These are phyloP conservation scores for Fagus sylvatica DNA, from an alignment of 306 rosid species.

Conservation along the genomic window DNA sequence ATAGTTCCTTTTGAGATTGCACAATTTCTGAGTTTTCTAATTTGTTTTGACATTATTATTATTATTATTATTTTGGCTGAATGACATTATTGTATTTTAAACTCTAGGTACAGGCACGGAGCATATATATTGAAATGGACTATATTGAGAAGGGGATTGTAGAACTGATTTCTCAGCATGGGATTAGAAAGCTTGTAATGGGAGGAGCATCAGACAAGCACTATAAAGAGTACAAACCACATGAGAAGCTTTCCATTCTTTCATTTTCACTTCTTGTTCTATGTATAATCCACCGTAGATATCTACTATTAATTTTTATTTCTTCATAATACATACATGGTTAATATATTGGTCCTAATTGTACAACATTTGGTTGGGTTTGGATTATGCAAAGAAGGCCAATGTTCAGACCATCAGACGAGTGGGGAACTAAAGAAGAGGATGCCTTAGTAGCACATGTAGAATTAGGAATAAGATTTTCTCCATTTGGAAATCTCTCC, in stretches of 20 bases:
- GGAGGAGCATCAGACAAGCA: background rate
- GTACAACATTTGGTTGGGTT: too few species aligned
- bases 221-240: slow-evolving; percentile 11
- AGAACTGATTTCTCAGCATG: background rate
- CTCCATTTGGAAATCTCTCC: too few species aligned
- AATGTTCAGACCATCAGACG: too few species aligned
- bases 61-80: background rate
- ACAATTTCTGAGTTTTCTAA: background rate
- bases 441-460: too few species aligned
- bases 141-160: background rate
- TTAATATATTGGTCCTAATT: too few species aligned
- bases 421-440: too few species aligned
- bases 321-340: background rate
- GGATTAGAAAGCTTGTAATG: background rate
- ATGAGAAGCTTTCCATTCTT: background rate
- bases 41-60: background rate
- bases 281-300: background rate
- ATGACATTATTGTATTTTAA: background rate
- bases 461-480: too few species aligned
- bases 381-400: slow-evolving; percentile 9
- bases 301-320: background rate
- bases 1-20: background rate
- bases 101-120: background rate
- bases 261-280: background rate
- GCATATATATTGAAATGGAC: background rate